Conservation (phyloP, 768 basidiomycete species). For the Boletus edulis region DNA sequence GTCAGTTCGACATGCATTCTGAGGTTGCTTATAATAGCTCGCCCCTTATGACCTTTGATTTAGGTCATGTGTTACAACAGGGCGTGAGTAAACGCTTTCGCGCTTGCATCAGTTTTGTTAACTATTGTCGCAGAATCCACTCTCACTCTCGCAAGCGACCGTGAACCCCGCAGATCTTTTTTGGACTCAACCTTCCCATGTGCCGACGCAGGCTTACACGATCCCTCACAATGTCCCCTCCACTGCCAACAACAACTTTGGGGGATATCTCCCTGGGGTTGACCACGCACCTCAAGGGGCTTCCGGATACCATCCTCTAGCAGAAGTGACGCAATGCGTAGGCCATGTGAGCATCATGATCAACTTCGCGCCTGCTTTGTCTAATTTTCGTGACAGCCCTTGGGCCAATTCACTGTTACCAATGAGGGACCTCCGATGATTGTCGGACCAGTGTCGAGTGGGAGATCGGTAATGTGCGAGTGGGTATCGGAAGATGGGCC, state of each 20-base stretch:
- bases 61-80: neutral
- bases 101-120: neutral
- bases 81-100: conserved; percentile 4
- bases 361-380: no score
- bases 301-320: neutral
- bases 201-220: neutral
- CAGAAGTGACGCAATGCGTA: neutral
- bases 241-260: neutral
- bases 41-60: neutral
- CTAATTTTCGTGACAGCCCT: neutral
- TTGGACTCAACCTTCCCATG: neutral
- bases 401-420: neutral
- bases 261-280: neutral
- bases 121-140: neutral
- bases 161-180: neutral
- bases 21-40: neutral
- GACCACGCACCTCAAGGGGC: neutral
- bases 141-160: neutral
- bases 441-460: neutral
- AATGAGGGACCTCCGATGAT: neutral
- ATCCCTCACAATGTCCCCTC: neutral
- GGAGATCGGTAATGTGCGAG: neutral
- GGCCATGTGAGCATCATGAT: conserved; percentile 5
- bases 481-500: neutral
- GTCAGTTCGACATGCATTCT: conserved; percentile 1